These are phyloP conservation scores for Tetrahymena thermophila DNA, from an alignment of 73 alveolate species.

Conservation along the genomic window DNA sequence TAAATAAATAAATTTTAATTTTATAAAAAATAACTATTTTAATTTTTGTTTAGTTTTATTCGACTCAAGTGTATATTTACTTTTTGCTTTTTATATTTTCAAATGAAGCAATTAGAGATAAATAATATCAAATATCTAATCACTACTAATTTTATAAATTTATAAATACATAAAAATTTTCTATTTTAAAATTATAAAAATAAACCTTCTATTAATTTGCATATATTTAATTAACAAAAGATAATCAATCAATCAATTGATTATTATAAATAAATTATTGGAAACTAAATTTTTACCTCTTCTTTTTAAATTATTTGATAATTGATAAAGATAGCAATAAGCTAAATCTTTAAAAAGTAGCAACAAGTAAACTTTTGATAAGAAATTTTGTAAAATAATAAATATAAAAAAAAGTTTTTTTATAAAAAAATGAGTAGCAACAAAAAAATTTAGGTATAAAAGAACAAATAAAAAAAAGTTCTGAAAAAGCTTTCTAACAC, in stretches of 20 bases:
- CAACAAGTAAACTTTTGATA: not conserved
- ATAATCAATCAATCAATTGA: too few relatives aligned
- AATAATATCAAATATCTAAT: too few relatives aligned
- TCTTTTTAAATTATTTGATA: too few relatives aligned
- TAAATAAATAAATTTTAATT: too few relatives aligned
- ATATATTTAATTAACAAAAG: too few relatives aligned
- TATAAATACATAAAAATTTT: too few relatives aligned
- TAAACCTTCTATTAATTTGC: not conserved
- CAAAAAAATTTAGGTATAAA: not conserved
- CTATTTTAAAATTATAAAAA: too few relatives aligned
- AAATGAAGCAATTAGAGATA: not conserved
- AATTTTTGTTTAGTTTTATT: not conserved
- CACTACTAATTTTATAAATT: too few relatives aligned
- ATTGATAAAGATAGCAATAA: not conserved
- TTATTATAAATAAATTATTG: too few relatives aligned
- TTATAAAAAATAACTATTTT: too few relatives aligned
- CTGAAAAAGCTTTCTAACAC: not conserved
- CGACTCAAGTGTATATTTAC: not conserved
- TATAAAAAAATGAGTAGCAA: not conserved
- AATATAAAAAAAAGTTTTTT: too few relatives aligned
- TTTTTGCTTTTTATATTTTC: not conserved
- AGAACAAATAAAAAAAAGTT: not conserved
- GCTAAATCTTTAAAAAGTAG: not conserved
- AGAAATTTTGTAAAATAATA: too few relatives aligned
- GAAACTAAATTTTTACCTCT: not conserved